These are phyloP conservation scores for Rhododendron vialii DNA, from an alignment of 148 eudicot genomes.

Conservation along the genomic window DNA sequence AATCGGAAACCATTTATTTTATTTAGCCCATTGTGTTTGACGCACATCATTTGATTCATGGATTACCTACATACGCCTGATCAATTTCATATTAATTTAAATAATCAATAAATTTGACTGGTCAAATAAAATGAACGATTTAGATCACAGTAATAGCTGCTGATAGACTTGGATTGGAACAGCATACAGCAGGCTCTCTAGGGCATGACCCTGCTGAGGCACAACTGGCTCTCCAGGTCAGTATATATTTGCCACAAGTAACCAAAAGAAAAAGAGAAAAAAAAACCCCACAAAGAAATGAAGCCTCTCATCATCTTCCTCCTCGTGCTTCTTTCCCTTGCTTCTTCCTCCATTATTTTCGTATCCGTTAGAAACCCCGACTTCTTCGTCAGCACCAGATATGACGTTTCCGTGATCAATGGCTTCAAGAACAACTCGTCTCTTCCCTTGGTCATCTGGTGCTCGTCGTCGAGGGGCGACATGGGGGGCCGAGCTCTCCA, in stretches of 20 bases:
- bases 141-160: not conserved
- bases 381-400: constrained; percentile 10
- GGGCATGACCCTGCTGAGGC: not conserved
- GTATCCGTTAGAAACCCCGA: constrained; percentile 18
- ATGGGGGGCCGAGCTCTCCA: constrained; percentile 68
- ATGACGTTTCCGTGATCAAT: constrained; percentile 40
- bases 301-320: constrained; percentile 11
- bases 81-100: not conserved
- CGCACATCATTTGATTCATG: too few relatives aligned
- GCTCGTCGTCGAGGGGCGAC: constrained; percentile 28
- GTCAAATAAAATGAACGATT: not conserved
- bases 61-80: too few relatives aligned
- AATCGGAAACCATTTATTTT: too few relatives aligned
- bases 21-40: too few relatives aligned
- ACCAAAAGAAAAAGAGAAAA: too few relatives aligned
- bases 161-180: not conserved
- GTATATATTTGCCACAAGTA: too few relatives aligned
- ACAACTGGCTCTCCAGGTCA: not conserved
- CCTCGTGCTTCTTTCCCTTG: constrained; percentile 7
- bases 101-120: not conserved
- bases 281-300: not conserved
- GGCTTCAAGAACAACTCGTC: constrained; percentile 63
- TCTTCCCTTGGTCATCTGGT: constrained; percentile 55
- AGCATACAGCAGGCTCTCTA: not conserved
- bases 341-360: constrained; percentile 26